Conservation (phyloP, 2,329 filamentous ascomycete genomes). For the Trichoderma breve region DNA sequence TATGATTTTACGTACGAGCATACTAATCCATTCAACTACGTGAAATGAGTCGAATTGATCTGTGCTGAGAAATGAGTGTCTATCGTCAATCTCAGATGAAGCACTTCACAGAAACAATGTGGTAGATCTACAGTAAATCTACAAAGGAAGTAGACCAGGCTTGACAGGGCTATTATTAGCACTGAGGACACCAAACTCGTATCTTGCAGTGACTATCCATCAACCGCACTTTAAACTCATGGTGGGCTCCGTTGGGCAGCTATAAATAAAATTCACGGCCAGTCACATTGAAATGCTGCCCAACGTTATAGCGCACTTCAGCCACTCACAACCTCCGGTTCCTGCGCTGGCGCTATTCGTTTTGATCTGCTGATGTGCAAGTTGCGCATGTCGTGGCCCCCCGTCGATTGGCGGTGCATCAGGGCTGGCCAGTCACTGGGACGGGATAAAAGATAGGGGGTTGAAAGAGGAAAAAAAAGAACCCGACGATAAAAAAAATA, state of each 20-base stretch:
- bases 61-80: not conserved
- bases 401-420: not conserved
- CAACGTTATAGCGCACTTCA: not conserved
- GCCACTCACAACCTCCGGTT: conserved; percentile 3
- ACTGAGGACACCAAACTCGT: not conserved
- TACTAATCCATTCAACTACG: not conserved
- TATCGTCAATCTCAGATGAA: not conserved
- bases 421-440: not conserved
- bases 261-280: not conserved
- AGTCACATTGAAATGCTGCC: not conserved
- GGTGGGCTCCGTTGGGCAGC: not conserved
- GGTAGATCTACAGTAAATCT: not conserved
- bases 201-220: not conserved
- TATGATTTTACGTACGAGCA: not conserved
- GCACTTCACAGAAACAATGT: not conserved
- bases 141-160: not conserved
- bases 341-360: not conserved
- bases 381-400: not conserved
- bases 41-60: not conserved
- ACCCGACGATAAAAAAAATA: not conserved
- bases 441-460: not conserved
- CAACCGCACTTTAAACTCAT: not conserved
- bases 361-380: conserved; percentile 1
- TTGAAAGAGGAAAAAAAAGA: not conserved
- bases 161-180: not conserved